Evolutionary conservation across 306 rosid species (phyloP), one percentile per base, ranked within the genome.

Genomic region (Herpetospermum pedunculosum): DNA sequence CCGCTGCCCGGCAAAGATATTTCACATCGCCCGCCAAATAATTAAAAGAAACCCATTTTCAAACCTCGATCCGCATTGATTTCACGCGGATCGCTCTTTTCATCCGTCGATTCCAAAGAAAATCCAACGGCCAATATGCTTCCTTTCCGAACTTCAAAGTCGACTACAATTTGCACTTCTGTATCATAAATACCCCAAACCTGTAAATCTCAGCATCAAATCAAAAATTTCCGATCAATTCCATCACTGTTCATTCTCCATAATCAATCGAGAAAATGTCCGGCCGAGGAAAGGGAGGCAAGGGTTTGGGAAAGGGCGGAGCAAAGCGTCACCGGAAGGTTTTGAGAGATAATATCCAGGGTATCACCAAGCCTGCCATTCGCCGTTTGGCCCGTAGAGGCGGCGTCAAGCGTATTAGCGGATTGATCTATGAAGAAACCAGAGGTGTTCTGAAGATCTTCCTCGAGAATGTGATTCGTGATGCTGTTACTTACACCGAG

Each of bases 341-440:
- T 2, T 55, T 78, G 28, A 40, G 81, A 10, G 81, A 77, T 12
- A 77, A 77, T 70, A 77, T 77, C 9, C 76, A 79, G 72, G 82
- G 82, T 0, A 79, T 79, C 28, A 79, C 82, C 4, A 79, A 79
- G 79, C 82, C 82, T 1, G 82, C 79, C 0, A 79, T 79, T 44
- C 83, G 80, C 8, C 83, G 83, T 6, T 5, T 80, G 34, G 83
- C 83, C 19, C 83, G 83, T 2, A 60, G 83, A 21, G 83, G 83
- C 8, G 83, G 83, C 18, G 81, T 78, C 25, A 50, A 80, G 77
- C 79, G 80, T 48, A 79, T 79, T 67, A 75, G 79, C 6, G 76
- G 82, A 0, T 72, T 79, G 47, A 80, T 80, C 65, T 80, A 80
- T 11, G 83, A 80, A 14, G 83, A 80, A 41, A 80, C 83, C 18